Base-by-base conservation (phyloP, 2,329 filamentous ascomycete species). In the Botryosphaeria dothidea region DNA sequence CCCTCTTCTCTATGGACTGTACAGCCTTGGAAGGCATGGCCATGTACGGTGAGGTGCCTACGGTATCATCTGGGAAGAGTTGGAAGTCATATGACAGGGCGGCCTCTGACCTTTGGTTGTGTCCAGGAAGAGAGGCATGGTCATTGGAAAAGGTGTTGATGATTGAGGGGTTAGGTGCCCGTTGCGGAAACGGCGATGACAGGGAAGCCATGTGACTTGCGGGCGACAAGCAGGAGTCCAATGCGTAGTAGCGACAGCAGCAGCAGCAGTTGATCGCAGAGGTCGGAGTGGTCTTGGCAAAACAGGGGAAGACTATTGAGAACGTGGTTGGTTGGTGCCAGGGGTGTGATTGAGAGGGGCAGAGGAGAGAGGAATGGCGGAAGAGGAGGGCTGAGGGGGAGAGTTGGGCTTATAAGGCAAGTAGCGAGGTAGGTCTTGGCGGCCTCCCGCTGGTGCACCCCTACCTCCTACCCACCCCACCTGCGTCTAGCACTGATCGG, bases 371-470 rank as follows among this genome's bases (percentile, higher is more conserved):
- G 34, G 45, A 34, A 34, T 49, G 36, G 45, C 6, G 46, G 41
- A 49, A 38, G 43, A 62, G 58, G 45, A 62, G 58, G 43, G 27
- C 31, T 25, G 58, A 23, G 43, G 58, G 58, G 58, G 19, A 6
- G 13, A 2, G 58, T 21, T 36, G 58, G 58, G 58, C 17, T 62
- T 62, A 62, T 62, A 62, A 31, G 58, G 45, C 25, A 38, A 27
- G 58, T 38, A 62, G 45, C 58, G 58, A 62, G 45, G 58, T 13
- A n/a, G 31, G 58, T 41, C 58, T 62, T 62, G 58, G 58, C 58
- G 58, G 58, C 58, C 58, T 51, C 58, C 58, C 58, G 45, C 56
- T 46, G 38, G n/a, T 38, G 31, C 58, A 62, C 45, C 54, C 21
- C 58, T 51, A 62, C 58, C 58, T 41, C 45, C n/a, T 15, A 13